These are phyloP conservation scores for Talaromyces sp. DNA, from an alignment of 2,329 filamentous ascomycete genomes.

Conservation along the genomic window DNA sequence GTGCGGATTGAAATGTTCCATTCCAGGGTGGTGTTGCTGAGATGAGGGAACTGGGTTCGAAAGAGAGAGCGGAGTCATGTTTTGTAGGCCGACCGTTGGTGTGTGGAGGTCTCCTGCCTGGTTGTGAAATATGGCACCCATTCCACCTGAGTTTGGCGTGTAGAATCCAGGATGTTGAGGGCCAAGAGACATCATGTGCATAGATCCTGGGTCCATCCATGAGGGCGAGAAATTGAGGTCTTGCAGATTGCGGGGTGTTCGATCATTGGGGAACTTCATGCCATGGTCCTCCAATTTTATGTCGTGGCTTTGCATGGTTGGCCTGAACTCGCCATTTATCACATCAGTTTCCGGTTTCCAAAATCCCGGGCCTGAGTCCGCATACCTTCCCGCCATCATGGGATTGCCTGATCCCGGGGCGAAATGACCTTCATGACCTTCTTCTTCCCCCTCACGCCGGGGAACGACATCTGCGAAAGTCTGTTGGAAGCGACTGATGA, in stretches of 20 bases:
- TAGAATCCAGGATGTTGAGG: slow-evolving; percentile 84
- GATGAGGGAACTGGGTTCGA: slow-evolving; percentile 67
- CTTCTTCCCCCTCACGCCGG: slow-evolving; percentile 48
- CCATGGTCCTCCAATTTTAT: slow-evolving; percentile 51
- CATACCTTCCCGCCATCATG: slow-evolving; percentile 31
- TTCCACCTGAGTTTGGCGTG: slow-evolving; percentile 80
- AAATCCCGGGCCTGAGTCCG: neutral
- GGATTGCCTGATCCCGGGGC: slow-evolving; percentile 14
- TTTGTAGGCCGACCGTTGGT: slow-evolving; percentile 70
- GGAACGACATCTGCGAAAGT: slow-evolving; percentile 73
- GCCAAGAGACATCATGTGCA: slow-evolving; percentile 76
- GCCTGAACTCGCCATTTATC: slow-evolving; percentile 1
- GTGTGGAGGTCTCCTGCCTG: slow-evolving; percentile 88
- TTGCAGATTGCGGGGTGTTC: slow-evolving; percentile 75
- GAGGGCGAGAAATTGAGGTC: slow-evolving; percentile 92
- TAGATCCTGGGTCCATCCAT: slow-evolving; percentile 81
- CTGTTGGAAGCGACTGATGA: slow-evolving; percentile 81
- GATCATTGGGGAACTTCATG: slow-evolving; percentile 72
- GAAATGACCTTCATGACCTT: slow-evolving; percentile 19
- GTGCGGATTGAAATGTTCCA: slow-evolving; percentile 68
- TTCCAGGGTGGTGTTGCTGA: slow-evolving; percentile 63
- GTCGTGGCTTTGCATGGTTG: slow-evolving; percentile 33
- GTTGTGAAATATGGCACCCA: slow-evolving; percentile 74
- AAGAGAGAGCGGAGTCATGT: slow-evolving; percentile 81
- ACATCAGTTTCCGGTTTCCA: slow-evolving; percentile 10